phyloP scores from a whole-genome alignment of 2,329 filamentous ascomycete species.

The Fusarium tupiense region DNA sequence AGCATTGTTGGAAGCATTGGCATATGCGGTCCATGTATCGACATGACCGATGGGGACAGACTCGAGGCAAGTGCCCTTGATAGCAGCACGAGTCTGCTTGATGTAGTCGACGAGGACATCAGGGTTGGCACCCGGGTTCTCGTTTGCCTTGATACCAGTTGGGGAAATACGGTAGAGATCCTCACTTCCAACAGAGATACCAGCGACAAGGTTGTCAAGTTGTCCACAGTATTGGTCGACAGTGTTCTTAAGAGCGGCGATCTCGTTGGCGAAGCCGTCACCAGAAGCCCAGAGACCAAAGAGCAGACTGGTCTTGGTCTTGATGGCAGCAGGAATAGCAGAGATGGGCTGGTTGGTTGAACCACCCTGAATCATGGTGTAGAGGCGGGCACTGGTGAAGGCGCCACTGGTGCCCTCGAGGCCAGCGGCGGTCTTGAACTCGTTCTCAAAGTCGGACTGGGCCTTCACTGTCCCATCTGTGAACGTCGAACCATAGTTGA shows the following conservation, averaged over 20 bases:
- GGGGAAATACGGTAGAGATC: slow-evolving; percentile 84
- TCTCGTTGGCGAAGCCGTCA: slow-evolving; percentile 77
- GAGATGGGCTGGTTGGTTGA: slow-evolving; percentile 72
- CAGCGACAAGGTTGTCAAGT: slow-evolving; percentile 75
- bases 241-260: slow-evolving; percentile 75
- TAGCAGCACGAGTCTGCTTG: slow-evolving; percentile 69
- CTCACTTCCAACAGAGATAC: slow-evolving; percentile 88
- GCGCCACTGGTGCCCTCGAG: slow-evolving; percentile 69
- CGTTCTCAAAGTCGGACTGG: slow-evolving; percentile 73
- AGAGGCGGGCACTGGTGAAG: slow-evolving; percentile 78
- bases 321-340: slow-evolving; percentile 85
- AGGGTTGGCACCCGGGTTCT: slow-evolving; percentile 71
- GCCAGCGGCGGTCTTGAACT: slow-evolving; percentile 72
- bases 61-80: slow-evolving; percentile 69
- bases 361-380: slow-evolving; percentile 77
- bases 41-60: slow-evolving; percentile 79
- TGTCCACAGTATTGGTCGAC: slow-evolving; percentile 73
- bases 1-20: slow-evolving; percentile 75
- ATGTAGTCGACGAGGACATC: slow-evolving; percentile 75
- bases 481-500: slow-evolving; percentile 77
- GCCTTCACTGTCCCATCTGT: slow-evolving; percentile 67
- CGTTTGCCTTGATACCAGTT: slow-evolving; percentile 71
- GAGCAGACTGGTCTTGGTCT: slow-evolving; percentile 79
- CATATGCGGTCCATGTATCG: slow-evolving; percentile 87
- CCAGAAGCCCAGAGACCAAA: slow-evolving; percentile 86